A percentile compares a stretch with the other conserved stretches of the same genome.
Conservation (phyloP, 1,284 basidiomycete species). For the Irpex rosettiformis region DNA sequence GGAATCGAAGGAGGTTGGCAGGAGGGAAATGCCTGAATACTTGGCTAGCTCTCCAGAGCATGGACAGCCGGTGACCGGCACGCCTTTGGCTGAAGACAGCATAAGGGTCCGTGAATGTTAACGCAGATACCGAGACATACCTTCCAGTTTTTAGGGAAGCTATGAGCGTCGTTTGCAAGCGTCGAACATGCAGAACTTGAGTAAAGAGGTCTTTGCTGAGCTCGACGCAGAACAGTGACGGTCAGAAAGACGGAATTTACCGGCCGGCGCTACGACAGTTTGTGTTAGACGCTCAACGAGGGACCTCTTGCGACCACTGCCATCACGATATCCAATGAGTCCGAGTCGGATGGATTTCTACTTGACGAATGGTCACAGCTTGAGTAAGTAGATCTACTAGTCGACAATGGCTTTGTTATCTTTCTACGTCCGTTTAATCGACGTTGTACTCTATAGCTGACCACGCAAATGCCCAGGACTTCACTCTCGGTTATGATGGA, state of each 20-base stretch:
- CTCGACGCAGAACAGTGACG: neutral
- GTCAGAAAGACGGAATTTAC: slow-evolving; percentile 4
- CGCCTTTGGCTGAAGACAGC: neutral
- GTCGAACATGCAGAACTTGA: slow-evolving; percentile 1
- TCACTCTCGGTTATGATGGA: neutral
- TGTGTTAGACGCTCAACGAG: neutral
- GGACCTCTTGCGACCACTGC: neutral
- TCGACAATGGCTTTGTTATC: neutral
- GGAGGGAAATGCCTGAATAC: slow-evolving; percentile 51
- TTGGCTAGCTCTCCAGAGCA: slow-evolving; percentile 61
- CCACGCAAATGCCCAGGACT: neutral
- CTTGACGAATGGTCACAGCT: neutral
- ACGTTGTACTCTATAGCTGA: neutral
- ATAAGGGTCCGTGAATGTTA: slow-evolving; percentile 26
- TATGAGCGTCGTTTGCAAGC: slow-evolving; percentile 7
- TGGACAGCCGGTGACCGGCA: slow-evolving; percentile 50
- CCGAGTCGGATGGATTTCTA: neutral
- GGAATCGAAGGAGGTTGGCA: slow-evolving; percentile 25
- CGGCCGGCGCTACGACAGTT: neutral
- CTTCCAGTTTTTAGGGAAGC: slow-evolving; percentile 20
- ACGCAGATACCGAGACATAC: slow-evolving; percentile 15
- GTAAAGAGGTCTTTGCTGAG: neutral
- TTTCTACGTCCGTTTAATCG: neutral
- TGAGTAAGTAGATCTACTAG: neutral
- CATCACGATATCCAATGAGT: neutral